A percentile compares a stretch with the other conserved stretches of the same genome.
These are phyloP conservation scores for Amanita fuliginea DNA, from an alignment of 768 basidiomycete genomes.

Conservation along the genomic window DNA sequence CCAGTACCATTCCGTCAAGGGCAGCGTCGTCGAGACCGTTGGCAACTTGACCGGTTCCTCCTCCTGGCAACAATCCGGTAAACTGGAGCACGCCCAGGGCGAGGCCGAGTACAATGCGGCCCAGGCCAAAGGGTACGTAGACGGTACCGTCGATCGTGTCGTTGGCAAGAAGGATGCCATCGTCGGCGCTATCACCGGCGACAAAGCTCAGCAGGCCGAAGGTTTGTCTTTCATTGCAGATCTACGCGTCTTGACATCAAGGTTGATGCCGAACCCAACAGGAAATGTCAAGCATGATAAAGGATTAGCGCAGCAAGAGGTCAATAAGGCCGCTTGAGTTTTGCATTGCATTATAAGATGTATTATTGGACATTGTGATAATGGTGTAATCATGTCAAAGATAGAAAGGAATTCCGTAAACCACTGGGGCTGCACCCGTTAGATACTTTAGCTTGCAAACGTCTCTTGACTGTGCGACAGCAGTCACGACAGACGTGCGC, in stretches of 20 bases:
- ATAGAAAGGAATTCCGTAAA: slow-evolving; percentile 94
- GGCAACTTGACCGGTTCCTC: slow-evolving; percentile 37
- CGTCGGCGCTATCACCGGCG: slow-evolving; percentile 41
- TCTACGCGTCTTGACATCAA: too few species aligned
- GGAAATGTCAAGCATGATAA: slow-evolving; percentile 46
- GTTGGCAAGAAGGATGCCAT: slow-evolving; percentile 36
- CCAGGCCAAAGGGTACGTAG: slow-evolving; percentile 36
- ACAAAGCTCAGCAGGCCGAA: slow-evolving; percentile 29
- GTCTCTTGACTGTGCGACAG: slow-evolving; percentile 71
- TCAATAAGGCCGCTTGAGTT: slow-evolving; percentile 27
- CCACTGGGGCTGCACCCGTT: slow-evolving; percentile 90
- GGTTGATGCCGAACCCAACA: slow-evolving; percentile 11
- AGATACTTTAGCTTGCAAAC: slow-evolving; percentile 85
- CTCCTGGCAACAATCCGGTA: slow-evolving; percentile 36
- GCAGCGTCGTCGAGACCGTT: slow-evolving; percentile 25
- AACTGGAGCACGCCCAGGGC: slow-evolving; percentile 40
- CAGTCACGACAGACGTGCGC: slow-evolving; percentile 48
- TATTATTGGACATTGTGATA: background rate
- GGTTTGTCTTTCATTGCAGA: slow-evolving; percentile 28
- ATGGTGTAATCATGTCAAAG: slow-evolving; percentile 20
- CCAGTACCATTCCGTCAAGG: slow-evolving; percentile 33
- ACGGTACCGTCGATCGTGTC: slow-evolving; percentile 34
- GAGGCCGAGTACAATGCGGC: slow-evolving; percentile 41
- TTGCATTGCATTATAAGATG: too few species aligned
- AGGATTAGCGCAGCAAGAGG: slow-evolving; percentile 40